phyloP scores from a whole-genome alignment of 1,284 basidiomycete genomes.

The Chiua sp. region DNA sequence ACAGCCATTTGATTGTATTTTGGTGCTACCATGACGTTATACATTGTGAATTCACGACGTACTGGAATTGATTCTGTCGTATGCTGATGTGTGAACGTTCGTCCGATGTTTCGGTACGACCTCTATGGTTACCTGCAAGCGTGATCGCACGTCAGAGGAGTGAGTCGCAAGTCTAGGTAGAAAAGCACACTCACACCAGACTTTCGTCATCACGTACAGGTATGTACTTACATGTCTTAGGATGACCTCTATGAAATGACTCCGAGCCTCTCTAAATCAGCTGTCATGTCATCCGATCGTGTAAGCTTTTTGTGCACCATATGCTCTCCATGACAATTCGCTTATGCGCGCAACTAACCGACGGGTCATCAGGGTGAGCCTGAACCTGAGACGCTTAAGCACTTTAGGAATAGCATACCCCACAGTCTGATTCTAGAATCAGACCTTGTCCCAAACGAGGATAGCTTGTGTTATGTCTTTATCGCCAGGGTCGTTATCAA shows the following conservation, averaged over 20 bases:
- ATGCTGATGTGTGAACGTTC: too few relatives aligned
- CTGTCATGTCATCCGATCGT: not conserved
- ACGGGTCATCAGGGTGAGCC: not conserved
- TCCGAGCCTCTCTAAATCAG: not conserved
- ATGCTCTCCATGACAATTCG: not conserved
- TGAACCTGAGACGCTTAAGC: not conserved
- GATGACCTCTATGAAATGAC: not conserved
- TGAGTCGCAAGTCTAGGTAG: too few relatives aligned
- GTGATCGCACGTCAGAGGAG: not conserved
- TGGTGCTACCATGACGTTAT: not conserved
- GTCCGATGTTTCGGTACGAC: not conserved
- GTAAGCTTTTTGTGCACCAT: not conserved
- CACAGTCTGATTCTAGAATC: not conserved
- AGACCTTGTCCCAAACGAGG: not conserved
- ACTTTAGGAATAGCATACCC: not conserved
- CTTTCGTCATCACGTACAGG: not conserved
- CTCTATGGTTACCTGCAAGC: not conserved
- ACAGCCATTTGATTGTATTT: not conserved
- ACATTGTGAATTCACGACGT: not conserved
- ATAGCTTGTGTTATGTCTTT: not conserved
- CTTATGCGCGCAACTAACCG: too few relatives aligned
- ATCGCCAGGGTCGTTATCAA: not conserved
- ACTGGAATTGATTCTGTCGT: too few relatives aligned
- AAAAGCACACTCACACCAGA: too few relatives aligned
- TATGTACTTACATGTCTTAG: too few relatives aligned